These are phyloP conservation scores for Rhynchospora tenuis DNA, from an alignment of 176 grass and related monocot species.

Conservation along the genomic window DNA sequence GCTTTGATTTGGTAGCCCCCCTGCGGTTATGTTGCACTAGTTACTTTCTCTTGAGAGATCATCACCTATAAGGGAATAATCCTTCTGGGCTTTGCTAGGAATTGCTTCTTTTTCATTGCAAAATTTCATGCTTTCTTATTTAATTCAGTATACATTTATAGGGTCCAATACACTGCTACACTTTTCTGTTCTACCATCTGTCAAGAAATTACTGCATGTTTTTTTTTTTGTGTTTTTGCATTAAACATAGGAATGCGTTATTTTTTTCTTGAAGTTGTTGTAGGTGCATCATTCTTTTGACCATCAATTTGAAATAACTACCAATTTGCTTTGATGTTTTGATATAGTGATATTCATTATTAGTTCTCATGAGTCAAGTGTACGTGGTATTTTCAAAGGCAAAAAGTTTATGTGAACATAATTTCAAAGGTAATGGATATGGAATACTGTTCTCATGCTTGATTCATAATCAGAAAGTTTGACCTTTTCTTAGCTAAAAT, in stretches of 20 bases:
- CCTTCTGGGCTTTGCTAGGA: too few relatives aligned
- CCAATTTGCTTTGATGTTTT: neutral
- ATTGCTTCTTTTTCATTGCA: too few relatives aligned
- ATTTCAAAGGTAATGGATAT: neutral
- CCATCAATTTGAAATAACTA: neutral
- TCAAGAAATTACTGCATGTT: constrained; percentile 1
- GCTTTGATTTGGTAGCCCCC: neutral
- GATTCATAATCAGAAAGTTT: neutral
- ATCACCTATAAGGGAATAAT: neutral
- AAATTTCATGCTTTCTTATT: neutral
- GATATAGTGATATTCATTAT: neutral
- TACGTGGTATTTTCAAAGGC: neutral
- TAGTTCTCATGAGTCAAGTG: neutral
- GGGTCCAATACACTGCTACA: neutral
- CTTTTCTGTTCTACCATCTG: neutral
- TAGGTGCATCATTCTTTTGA: neutral
- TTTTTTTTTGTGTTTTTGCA: neutral
- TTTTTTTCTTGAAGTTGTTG: neutral
- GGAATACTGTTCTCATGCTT: neutral
- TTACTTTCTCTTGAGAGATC: neutral
- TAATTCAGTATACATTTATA: neutral
- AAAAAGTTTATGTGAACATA: neutral
- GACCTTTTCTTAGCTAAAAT: neutral
- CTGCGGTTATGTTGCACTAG: neutral
- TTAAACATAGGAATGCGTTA: neutral